Percentiles rank a stretch among this genome's conserved stretches.
Conservation (phyloP, 768 basidiomycete species). For the Termitomyces sp. region DNA sequence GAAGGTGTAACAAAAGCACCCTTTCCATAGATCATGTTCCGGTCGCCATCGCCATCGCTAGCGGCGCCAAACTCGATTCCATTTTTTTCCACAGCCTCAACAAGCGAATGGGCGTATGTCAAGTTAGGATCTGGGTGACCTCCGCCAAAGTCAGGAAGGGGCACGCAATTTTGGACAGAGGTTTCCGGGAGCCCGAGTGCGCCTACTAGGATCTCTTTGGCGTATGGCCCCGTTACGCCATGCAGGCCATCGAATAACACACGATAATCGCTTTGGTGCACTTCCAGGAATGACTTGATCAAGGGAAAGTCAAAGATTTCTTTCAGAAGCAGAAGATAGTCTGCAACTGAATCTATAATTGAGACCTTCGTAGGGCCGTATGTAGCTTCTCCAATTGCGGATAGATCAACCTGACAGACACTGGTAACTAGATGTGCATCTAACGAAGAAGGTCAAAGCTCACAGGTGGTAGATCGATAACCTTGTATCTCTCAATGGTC, state of each 20-base stretch:
- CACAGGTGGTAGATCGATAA: slow-evolving; percentile 73
- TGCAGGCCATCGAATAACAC: slow-evolving; percentile 95
- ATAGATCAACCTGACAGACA: slow-evolving; percentile 65
- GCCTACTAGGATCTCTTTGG: slow-evolving; percentile 78
- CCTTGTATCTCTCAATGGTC: slow-evolving; percentile 79
- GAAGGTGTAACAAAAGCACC: slow-evolving; percentile 97
- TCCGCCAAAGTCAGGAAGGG: slow-evolving; percentile 94
- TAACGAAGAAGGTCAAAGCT: slow-evolving; percentile 21
- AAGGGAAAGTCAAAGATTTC: slow-evolving; percentile 91
- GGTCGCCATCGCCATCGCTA: slow-evolving; percentile 94
- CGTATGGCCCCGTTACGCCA: slow-evolving; percentile 98
- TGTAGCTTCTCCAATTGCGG: slow-evolving; percentile 69
- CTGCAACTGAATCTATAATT: slow-evolving; percentile 90
- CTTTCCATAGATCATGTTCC: slow-evolving; percentile 99
- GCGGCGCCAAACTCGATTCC: slow-evolving; percentile 93
- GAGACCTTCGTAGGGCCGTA: slow-evolving; percentile 83
- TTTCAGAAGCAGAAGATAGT: slow-evolving; percentile 82
- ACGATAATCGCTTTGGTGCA: slow-evolving; percentile 63
- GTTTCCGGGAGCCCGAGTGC: slow-evolving; percentile 74
- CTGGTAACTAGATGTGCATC: neutral
- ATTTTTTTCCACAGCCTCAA: slow-evolving; percentile 84
- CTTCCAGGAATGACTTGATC: slow-evolving; percentile 82
- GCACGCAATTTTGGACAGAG: slow-evolving; percentile 86
- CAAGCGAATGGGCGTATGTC: slow-evolving; percentile 93
- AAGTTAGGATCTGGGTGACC: slow-evolving; percentile 98